phyloP scores from a whole-genome alignment of 495 filamentous ascomycete species.

The Cladorrhinum samala region DNA sequence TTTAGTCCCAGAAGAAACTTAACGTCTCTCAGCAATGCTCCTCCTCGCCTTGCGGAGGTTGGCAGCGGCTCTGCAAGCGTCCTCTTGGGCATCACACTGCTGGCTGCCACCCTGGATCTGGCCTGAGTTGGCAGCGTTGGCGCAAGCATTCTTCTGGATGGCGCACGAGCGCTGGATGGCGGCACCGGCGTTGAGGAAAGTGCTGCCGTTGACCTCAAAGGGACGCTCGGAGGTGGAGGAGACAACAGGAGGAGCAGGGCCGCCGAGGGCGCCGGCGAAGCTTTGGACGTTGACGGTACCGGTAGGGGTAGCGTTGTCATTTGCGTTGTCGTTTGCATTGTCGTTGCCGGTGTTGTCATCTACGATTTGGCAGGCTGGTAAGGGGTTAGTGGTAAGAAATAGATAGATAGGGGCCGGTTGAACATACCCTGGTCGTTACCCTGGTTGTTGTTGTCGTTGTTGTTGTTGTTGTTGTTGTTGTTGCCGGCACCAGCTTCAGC shows the following conservation, averaged over 20 bases:
- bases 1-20: not conserved
- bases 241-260: conserved; percentile 43
- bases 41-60: conserved; percentile 8
- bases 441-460: not conserved
- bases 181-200: conserved; percentile 45
- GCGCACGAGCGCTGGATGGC: conserved; percentile 49
- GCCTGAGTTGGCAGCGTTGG: conserved; percentile 50
- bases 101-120: conserved; percentile 30
- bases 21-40: not conserved
- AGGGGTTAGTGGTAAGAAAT: conserved; percentile 25
- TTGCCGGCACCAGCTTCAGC: conserved; percentile 31
- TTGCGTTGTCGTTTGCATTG: conserved; percentile 28
- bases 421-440: conserved; percentile 8
- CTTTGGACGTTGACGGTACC: conserved; percentile 46
- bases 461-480: conserved; percentile 19
- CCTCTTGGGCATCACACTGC: conserved; percentile 47
- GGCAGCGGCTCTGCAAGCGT: conserved; percentile 35
- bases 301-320: conserved; percentile 19
- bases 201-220: conserved; percentile 49
- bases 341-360: conserved; percentile 42
- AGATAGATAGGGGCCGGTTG: conserved; percentile 17
- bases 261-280: conserved; percentile 52
- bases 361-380: conserved; percentile 13
- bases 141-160: conserved; percentile 52
- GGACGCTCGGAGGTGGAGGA: conserved; percentile 40